Evolutionary conservation across 2,329 filamentous ascomycete species (phyloP), one percentile per base, ranked within the genome.

Genomic region (Beauveria rudraprayagi): DNA sequence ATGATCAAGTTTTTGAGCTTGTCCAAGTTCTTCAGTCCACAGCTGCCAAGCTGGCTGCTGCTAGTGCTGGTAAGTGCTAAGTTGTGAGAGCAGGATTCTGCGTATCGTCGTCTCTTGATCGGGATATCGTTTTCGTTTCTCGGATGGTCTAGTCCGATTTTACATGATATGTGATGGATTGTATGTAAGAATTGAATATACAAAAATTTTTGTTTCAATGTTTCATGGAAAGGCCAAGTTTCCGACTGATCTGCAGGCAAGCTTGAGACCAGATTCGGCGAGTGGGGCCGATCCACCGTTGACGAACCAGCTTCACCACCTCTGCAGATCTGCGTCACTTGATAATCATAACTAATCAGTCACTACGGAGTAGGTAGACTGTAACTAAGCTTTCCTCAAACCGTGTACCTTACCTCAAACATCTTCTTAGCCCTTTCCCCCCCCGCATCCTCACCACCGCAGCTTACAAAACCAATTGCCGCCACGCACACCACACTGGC

Each of bases 251-350:
- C 24, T 17, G 3, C 10, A 3, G 52, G 26, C 37, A 44, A 56
- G 34, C 28, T 28, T 30, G 37, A 26, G n/a, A 41, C n/a, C 43
- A 22, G 56, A 28, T 58, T 47, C 34, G 56, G 22, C 17, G 37
- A 43, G 56, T 60, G 56, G 56, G 56, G 56, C 48, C 56, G 56
- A 53, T 60, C 56, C 56, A 60, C 56, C 46, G n/a, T 30, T 57
- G 22, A n/a, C 26, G 19, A 48, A 57, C 14, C 40, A 41, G 47
- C 56, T 58, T 28, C 28, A 30, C 47, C 53, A 53, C 26, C 56
- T 57, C 26, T 40, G 26, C 28, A 37, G 40, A 53, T 53, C 56
- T 60, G 56, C 56, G 40, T 53, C 56, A 46, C 41, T 50, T 19
- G 40, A 26, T 44, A 28, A 16, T 17, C 24, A 7, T 11, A 24